Evolutionary conservation across 2,329 filamentous ascomycete species (phyloP).

Genomic region (Microdochium bolleyi): DNA sequence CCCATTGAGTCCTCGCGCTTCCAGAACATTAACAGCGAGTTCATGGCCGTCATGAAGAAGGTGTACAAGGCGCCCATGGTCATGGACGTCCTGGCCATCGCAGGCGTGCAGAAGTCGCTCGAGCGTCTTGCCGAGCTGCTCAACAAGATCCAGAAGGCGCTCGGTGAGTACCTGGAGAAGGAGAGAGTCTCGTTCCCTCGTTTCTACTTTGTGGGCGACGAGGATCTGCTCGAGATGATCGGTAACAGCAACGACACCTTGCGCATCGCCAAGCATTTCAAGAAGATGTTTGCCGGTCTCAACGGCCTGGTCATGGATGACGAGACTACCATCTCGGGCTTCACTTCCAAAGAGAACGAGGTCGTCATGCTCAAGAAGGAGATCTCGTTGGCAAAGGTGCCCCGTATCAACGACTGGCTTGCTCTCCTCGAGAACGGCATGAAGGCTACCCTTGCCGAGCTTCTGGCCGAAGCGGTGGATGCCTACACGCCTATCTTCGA

Average conservation of each 20-base stretch:
- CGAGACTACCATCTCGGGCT: constrained; percentile 79
- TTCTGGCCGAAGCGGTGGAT: constrained; percentile 78
- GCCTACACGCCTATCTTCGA: constrained; percentile 75
- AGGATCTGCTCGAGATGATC: constrained; percentile 97
- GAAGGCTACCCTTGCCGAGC: constrained; percentile 87
- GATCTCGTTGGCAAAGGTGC: constrained; percentile 86
- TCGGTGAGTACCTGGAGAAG: constrained; percentile 96
- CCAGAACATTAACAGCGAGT: constrained; percentile 98
- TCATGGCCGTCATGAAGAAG: constrained; percentile 99
- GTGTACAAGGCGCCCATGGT: constrained; percentile 95
- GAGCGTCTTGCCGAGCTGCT: constrained; percentile 94
- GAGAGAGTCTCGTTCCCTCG: constrained; percentile 95
- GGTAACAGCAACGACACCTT: constrained; percentile 97
- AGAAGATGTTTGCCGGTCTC: constrained; percentile 99
- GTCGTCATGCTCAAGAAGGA: constrained; percentile 80
- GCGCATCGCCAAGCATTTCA: constrained; percentile 96
- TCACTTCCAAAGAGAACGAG: constrained; percentile 94
- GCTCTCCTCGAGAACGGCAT: constrained; percentile 84
- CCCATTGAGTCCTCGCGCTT: constrained; percentile 95
- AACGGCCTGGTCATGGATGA: constrained; percentile 88
- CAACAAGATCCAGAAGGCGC: constrained; percentile 98
- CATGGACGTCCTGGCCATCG: constrained; percentile 90
- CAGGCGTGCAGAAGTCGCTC: constrained; percentile 89
- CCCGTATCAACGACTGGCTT: constrained; percentile 99
- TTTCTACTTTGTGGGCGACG: constrained; percentile 99